These are phyloP conservation scores for Annulohypoxylon moriforme DNA, from an alignment of 495 filamentous ascomycete species.

Conservation along the genomic window DNA sequence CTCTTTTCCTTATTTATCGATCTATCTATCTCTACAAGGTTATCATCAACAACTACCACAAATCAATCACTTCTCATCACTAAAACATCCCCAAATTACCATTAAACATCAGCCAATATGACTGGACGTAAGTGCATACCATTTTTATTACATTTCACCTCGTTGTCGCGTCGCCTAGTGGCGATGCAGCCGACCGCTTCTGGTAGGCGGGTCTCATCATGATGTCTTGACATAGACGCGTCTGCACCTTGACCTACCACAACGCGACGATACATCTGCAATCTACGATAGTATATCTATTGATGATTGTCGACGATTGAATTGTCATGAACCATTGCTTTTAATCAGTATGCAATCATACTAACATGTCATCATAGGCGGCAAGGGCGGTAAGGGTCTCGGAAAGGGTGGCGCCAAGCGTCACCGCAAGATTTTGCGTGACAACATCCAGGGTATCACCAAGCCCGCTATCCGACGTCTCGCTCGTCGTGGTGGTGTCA, in stretches of 20 bases:
- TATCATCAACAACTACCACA: slow-evolving; percentile 50
- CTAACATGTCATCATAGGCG: slow-evolving; percentile 67
- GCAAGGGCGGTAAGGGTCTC: slow-evolving; percentile 97
- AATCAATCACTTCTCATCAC: slow-evolving; percentile 47
- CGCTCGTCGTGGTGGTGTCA: slow-evolving; percentile 98
- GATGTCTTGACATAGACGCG: slow-evolving; percentile 28
- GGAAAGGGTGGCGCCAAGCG: slow-evolving; percentile 90
- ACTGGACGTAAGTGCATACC: slow-evolving; percentile 88
- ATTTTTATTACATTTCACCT: slow-evolving; percentile 39
- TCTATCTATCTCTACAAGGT: slow-evolving; percentile 45
- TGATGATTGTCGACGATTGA: background rate
- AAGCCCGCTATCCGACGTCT: slow-evolving; percentile 99
- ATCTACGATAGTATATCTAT: background rate
- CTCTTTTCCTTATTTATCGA: slow-evolving; percentile 45
- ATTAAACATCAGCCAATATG: slow-evolving; percentile 69
- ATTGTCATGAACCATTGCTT: background rate
- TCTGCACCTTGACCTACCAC: slow-evolving; percentile 22
- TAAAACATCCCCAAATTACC: slow-evolving; percentile 47
- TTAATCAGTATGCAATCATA: background rate
- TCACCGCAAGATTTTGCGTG: slow-evolving; percentile 98
- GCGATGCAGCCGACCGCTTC: background rate
- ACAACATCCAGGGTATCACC: slow-evolving; percentile 99
- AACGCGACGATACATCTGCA: slow-evolving; percentile 54
- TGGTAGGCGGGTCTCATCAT: slow-evolving; percentile 45
- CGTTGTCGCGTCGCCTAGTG: slow-evolving; percentile 25